These are phyloP conservation scores for Pseudopithomyces chartarum DNA, from an alignment of 2,329 filamentous ascomycete genomes.

Conservation along the genomic window DNA sequence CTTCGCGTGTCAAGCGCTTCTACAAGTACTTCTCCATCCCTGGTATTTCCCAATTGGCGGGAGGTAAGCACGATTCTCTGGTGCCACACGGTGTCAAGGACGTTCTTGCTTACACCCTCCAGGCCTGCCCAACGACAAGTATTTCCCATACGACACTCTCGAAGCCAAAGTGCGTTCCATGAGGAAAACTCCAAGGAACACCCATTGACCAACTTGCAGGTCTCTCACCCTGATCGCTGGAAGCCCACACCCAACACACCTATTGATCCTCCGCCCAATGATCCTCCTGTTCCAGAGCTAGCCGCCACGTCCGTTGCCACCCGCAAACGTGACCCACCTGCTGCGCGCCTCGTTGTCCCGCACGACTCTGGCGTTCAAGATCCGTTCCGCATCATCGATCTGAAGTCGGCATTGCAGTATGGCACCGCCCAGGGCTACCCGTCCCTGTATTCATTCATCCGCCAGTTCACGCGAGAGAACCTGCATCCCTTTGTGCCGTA, in stretches of 20 bases:
- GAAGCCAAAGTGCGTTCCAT: constrained; percentile 64
- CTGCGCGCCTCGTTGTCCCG: constrained; percentile 70
- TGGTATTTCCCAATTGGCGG: constrained; percentile 65
- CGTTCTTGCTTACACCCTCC: constrained; percentile 17
- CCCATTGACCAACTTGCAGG: constrained; percentile 26
- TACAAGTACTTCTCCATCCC: constrained; percentile 81
- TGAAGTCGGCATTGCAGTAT: constrained; percentile 84
- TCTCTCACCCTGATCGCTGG: constrained; percentile 76
- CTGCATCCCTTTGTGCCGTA: constrained; percentile 85
- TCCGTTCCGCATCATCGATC: constrained; percentile 73
- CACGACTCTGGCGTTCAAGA: constrained; percentile 66
- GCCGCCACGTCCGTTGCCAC: constrained; percentile 36
- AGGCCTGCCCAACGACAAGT: constrained; percentile 80
- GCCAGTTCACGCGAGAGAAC: constrained; percentile 75
- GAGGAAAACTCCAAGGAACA: neutral
- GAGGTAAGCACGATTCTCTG: constrained; percentile 49
- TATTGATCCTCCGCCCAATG: constrained; percentile 47
- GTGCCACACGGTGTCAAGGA: neutral
- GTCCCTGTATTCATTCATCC: constrained; percentile 75
- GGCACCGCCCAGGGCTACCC: constrained; percentile 82
- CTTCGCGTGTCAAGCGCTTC: constrained; percentile 76
- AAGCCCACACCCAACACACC: constrained; percentile 70
- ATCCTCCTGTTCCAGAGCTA: constrained; percentile 28
- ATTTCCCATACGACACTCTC: constrained; percentile 90
- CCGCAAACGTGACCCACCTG: constrained; percentile 31